These are phyloP conservation scores for Spirogloea muscicola DNA, from an alignment of 139 green algal species.

Conservation along the genomic window DNA sequence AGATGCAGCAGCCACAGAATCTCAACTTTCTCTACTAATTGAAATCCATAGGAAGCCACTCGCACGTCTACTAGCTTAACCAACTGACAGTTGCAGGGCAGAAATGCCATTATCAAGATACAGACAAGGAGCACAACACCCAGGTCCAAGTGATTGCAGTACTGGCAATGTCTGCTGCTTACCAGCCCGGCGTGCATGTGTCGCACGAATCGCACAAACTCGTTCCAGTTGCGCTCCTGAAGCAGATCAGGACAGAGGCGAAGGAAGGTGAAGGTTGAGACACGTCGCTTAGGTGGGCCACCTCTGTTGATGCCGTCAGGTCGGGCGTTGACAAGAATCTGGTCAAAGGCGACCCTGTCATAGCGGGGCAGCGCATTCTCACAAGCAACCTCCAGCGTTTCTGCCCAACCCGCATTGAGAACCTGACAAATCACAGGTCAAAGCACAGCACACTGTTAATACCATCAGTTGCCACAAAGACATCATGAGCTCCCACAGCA, in stretches of 20 bases:
- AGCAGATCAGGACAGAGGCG: slow-evolving; percentile 39
- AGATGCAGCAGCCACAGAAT: neutral
- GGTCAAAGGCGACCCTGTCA: slow-evolving; percentile 36
- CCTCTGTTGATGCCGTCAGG: slow-evolving; percentile 86
- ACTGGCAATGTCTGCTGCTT: too few relatives aligned
- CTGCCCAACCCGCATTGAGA: slow-evolving; percentile 61
- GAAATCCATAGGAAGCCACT: too few relatives aligned
- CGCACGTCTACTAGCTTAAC: too few relatives aligned
- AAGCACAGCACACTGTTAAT: too few relatives aligned
- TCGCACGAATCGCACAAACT: slow-evolving; percentile 49
- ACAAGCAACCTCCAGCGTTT: slow-evolving; percentile 76
- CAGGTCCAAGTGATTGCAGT: too few relatives aligned
- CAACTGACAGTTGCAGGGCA: too few relatives aligned
- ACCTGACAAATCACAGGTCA: slow-evolving; percentile 58
- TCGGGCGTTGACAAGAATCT: slow-evolving; percentile 73
- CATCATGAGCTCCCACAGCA: too few relatives aligned
- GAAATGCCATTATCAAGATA: too few relatives aligned
- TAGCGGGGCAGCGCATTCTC: slow-evolving; percentile 97
- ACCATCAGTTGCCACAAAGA: too few relatives aligned
- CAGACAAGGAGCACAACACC: too few relatives aligned
- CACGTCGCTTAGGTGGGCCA: slow-evolving; percentile 39
- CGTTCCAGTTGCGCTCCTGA: slow-evolving; percentile 35
- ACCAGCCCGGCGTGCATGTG: slow-evolving; percentile 31
- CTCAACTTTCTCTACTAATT: too few relatives aligned
- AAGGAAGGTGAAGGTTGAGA: slow-evolving; percentile 49